Base-by-base conservation (phyloP, 768 basidiomycete species). In the Amanita jacksonii region DNA sequence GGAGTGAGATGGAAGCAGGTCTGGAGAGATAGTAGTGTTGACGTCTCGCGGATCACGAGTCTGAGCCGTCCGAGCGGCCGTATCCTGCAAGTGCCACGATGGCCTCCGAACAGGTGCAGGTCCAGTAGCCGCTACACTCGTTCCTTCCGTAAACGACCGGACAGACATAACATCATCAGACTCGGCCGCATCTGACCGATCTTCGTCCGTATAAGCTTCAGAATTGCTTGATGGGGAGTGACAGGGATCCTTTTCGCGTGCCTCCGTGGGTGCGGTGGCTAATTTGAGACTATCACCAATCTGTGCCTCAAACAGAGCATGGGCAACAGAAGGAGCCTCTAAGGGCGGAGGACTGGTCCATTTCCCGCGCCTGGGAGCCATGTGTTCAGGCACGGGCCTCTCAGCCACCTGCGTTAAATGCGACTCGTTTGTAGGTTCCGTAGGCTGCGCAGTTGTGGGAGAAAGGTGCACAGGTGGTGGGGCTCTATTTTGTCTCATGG, bases 321-420 rank as follows among this genome's bases (percentile, higher is more conserved):
- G 84, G 51, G 76, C 83, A 18, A 71, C 72, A 8, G 74, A 68
- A 0, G 86, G 69, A 1, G 85, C 87, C 52, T 82, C 83, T 1
- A 79, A 76, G 3, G 86, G 84, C 19, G 87, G 86, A 7, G 86
- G 85, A 51, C 84, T 87, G 2, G 86, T 89, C 87, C 86, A 89
- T 59, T 84, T 82, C 24, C 74, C 67, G 23, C 86, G 76, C 55
- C 73, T 81, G 1, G 87, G 83, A 13, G 83, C 85, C 87, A 88
- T 86, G 51, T 85, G 83, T 46, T 80, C 79, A 2, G 80, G 77
- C 33, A 73, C 76, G 6, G 72, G 66, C 12, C 71, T 70, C 16
- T 41, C 37, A 65, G 53, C 15, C 50, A 55, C 15, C 51, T 56
- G 57, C 23, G 55, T 48, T 18, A 54, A 48, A 32, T 57, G 48